Percentiles rank a stretch among this genome's conserved stretches.
These are phyloP conservation scores for Mycosarcoma maydis DNA, from an alignment of 1,284 basidiomycete species.

Conservation along the genomic window DNA sequence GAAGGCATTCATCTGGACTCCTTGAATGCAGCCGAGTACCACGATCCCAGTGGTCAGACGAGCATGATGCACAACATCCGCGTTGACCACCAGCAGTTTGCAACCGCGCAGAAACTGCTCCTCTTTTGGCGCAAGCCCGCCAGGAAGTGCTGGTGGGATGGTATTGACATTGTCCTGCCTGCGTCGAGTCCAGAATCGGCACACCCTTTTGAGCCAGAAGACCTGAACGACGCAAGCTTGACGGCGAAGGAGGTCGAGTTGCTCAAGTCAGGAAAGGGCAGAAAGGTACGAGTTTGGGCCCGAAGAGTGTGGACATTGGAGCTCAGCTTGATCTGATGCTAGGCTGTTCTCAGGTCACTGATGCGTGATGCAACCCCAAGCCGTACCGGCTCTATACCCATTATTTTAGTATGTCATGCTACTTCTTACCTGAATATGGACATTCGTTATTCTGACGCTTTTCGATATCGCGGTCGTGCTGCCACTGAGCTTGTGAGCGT, in stretches of 20 bases:
- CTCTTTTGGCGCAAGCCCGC: constrained; percentile 99
- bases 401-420: no score
- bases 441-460: background rate
- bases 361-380: constrained; percentile 7
- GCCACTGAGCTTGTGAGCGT: no score
- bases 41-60: constrained; percentile 47
- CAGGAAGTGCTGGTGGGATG: constrained; percentile 99
- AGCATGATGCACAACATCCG: constrained; percentile 67
- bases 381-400: constrained; percentile 24
- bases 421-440: constrained; percentile 12
- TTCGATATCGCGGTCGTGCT: no score
- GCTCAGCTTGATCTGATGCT: constrained; percentile 79
- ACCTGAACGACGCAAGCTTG: constrained; percentile 46
- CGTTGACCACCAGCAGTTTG: constrained; percentile 92
- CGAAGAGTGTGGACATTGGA: constrained; percentile 98
- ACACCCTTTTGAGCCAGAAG: constrained; percentile 5
- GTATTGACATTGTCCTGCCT: constrained; percentile 85
- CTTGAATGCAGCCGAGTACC: constrained; percentile 23
- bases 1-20: constrained; percentile 24
- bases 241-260: constrained; percentile 55
- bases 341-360: no score
- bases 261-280: constrained; percentile 58
- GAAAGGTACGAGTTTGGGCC: constrained; percentile 78
- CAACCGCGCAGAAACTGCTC: constrained; percentile 94
- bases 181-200: constrained; percentile 5